Percentiles rank a stretch among this genome's conserved stretches.
phyloP scores from a whole-genome alignment of 169 alveolate genomes.

The Babesia caballi region DNA sequence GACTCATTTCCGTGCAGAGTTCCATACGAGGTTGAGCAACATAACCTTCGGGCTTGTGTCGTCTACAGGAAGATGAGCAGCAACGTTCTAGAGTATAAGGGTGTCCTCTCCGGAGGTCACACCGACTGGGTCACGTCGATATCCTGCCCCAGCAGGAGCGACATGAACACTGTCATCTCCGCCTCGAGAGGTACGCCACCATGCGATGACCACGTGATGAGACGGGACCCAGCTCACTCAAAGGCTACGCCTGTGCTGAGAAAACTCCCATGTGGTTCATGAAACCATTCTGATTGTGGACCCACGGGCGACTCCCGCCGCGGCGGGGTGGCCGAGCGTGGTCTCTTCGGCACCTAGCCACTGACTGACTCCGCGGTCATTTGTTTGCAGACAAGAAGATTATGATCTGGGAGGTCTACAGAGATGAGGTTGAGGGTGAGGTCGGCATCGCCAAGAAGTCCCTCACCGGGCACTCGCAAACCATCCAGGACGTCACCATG shows the following conservation, averaged over 20 bases:
- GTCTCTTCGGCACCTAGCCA: no score
- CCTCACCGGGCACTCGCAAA: conserved; percentile 89
- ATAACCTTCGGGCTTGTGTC: conserved; percentile 4
- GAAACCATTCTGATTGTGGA: conserved; percentile 2
- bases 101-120: conserved; percentile 90
- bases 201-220: conserved; percentile 47
- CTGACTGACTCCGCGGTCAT: no score
- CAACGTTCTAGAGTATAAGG: conserved; percentile 75
- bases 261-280: conserved; percentile 36
- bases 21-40: no score
- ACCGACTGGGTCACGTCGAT: conserved; percentile 94
- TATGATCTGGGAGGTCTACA: conserved; percentile 80
- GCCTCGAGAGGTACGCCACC: conserved; percentile 85
- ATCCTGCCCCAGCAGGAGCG: conserved; percentile 87
- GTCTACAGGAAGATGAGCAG: conserved; percentile 38
- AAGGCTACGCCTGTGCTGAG: conserved; percentile 60
- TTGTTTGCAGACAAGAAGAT: conserved; percentile 72
- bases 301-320: neutral
- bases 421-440: conserved; percentile 77
- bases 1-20: neutral
- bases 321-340: no score
- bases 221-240: conserved; percentile 81
- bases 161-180: conserved; percentile 86
- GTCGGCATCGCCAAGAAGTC: conserved; percentile 81
- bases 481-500: conserved; percentile 90